Evolutionary conservation across 352 stramenopile species (phyloP).

Genomic region (Globisporangium cederbergense): DNA sequence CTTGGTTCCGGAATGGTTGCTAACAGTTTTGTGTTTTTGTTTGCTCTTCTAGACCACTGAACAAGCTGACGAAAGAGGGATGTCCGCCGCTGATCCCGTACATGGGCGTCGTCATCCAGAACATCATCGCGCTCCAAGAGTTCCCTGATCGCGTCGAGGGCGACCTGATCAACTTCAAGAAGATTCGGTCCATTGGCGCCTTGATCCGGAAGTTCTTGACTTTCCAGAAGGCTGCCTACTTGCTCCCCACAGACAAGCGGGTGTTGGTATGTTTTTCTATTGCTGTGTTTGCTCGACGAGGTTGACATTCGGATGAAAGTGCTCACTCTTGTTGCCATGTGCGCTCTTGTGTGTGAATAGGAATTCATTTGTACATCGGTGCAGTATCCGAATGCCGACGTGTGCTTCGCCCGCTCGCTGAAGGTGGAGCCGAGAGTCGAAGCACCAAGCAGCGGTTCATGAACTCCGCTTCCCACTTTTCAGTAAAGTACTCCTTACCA

Average conservation of each 20-base stretch:
- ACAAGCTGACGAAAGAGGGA: conserved; percentile 78
- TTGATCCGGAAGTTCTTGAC: conserved; percentile 57
- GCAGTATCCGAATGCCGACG: conserved; percentile 56
- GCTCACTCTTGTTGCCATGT: background rate
- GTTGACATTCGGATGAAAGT: background rate
- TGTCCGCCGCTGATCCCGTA: conserved; percentile 75
- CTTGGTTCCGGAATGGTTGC: background rate
- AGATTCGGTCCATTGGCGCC: conserved; percentile 70
- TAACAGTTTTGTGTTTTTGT: conserved; percentile 5
- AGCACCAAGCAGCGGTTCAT: conserved; percentile 24
- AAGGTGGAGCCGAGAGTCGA: conserved; percentile 80
- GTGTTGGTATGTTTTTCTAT: conserved; percentile 52
- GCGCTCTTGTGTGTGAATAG: conserved; percentile 25
- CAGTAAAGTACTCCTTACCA: background rate
- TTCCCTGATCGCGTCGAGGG: conserved; percentile 74
- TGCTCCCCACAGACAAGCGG: conserved; percentile 74
- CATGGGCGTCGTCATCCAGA: conserved; percentile 83
- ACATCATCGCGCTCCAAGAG: conserved; percentile 80
- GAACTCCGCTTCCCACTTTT: conserved; percentile 4
- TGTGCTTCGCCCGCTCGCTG: conserved; percentile 78
- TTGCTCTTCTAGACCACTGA: conserved; percentile 35
- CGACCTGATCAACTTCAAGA: conserved; percentile 87
- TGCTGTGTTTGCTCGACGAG: background rate
- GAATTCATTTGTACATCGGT: conserved; percentile 74
- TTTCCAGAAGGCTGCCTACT: conserved; percentile 77